A percentile compares a stretch with the other conserved stretches of the same genome.
phyloP scores from a whole-genome alignment of 495 filamentous ascomycete species.

The Delitschia confertaspora region DNA sequence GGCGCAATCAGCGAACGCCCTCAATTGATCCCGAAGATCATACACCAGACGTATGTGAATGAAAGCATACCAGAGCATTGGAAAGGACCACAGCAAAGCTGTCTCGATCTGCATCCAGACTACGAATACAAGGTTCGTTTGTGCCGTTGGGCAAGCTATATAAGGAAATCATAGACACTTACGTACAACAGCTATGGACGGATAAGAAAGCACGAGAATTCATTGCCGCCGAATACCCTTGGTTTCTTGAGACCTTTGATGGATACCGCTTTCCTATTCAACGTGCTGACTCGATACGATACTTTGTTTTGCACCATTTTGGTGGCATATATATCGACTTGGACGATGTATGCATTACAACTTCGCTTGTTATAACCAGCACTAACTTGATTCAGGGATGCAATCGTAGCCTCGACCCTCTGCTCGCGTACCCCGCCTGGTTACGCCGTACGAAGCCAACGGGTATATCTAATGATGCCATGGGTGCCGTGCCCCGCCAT shows the following conservation, averaged over 20 bases:
- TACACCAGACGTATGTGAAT: conserved; percentile 82
- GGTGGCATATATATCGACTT: conserved; percentile 86
- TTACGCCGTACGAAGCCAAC: conserved; percentile 71
- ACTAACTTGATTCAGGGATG: conserved; percentile 50
- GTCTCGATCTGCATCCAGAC: conserved; percentile 63
- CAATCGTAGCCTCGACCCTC: conserved; percentile 68
- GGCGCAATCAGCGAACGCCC: conserved; percentile 45
- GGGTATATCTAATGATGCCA: conserved; percentile 83
- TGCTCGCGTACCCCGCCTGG: conserved; percentile 75
- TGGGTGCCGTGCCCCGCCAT: conserved; percentile 71
- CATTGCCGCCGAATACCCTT: conserved; percentile 62
- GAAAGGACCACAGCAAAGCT: conserved; percentile 62
- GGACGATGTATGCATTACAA: conserved; percentile 57
- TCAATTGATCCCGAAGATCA: conserved; percentile 76
- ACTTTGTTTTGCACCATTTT: conserved; percentile 75
- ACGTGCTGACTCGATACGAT: conserved; percentile 78
- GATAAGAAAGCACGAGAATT: conserved; percentile 66
- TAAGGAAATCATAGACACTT: too few species aligned
- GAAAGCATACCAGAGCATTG: conserved; percentile 66
- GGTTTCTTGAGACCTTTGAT: conserved; percentile 80
- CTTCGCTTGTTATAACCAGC: neutral
- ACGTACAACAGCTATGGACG: conserved; percentile 62
- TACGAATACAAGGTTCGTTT: conserved; percentile 73
- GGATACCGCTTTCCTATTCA: conserved; percentile 74
- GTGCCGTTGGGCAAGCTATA: too few species aligned